A percentile compares a stretch with the other conserved stretches of the same genome.
These are phyloP conservation scores for Neoboletus magnificus DNA, from an alignment of 768 basidiomycete genomes.

Conservation along the genomic window DNA sequence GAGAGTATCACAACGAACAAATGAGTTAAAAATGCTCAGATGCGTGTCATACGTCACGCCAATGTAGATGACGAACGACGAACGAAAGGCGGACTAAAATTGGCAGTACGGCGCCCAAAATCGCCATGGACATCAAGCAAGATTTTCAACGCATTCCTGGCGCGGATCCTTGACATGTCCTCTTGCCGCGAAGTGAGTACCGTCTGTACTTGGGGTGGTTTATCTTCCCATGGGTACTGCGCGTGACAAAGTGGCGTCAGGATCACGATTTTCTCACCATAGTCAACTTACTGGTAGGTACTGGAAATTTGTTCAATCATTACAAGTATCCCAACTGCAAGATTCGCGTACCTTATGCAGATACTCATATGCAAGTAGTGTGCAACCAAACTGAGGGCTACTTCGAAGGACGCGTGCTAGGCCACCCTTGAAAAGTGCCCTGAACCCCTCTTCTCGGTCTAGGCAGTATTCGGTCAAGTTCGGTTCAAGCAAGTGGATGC, in stretches of 20 bases:
- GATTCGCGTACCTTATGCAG: constrained; percentile 53
- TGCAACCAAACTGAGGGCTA: constrained; percentile 94
- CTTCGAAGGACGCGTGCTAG: constrained; percentile 83
- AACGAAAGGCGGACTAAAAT: constrained; percentile 26
- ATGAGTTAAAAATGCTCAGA: not conserved
- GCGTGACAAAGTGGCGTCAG: constrained; percentile 9
- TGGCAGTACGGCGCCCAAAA: constrained; percentile 62
- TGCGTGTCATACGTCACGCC: constrained; percentile 12
- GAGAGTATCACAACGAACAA: not conserved
- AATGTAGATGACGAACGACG: constrained; percentile 17
- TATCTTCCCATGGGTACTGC: constrained; percentile 81
- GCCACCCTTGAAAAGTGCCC: constrained; percentile 89
- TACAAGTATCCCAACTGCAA: not conserved
- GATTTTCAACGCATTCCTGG: constrained; percentile 93
- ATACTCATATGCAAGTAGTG: constrained; percentile 77
- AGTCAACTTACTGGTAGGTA: constrained; percentile 30
- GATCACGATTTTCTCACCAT: not conserved
- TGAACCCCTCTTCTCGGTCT: constrained; percentile 89
- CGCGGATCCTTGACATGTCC: constrained; percentile 85
- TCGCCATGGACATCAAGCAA: constrained; percentile 88
- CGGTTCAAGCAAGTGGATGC: constrained; percentile 2
- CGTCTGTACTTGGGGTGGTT: constrained; percentile 65
- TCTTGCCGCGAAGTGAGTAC: constrained; percentile 67
- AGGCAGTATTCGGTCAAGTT: constrained; percentile 2
- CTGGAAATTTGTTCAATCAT: constrained; percentile 15